phyloP scores from a whole-genome alignment of 2,329 filamentous ascomycete genomes.

The Uncinocarpus reesii region DNA sequence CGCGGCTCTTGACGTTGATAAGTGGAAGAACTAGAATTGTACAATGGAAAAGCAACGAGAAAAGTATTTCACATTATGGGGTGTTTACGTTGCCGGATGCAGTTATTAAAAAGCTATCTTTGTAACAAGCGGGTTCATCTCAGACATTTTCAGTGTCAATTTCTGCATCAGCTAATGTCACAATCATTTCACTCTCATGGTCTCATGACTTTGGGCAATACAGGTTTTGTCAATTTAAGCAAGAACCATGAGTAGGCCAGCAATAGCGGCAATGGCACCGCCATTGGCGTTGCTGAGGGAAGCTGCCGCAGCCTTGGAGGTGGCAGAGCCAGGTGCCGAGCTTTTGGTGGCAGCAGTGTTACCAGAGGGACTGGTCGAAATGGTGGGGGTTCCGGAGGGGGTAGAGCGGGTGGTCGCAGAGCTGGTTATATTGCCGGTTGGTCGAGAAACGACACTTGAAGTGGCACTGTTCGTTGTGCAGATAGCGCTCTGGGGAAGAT shows the following conservation, averaged over 20 bases:
- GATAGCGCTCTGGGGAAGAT: slow-evolving; percentile 27
- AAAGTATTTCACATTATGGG: too few species aligned
- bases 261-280: slow-evolving; percentile 14
- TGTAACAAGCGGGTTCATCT: too few species aligned
- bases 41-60: too few species aligned
- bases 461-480: slow-evolving; percentile 18
- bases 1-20: too few species aligned
- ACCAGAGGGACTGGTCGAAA: too few species aligned
- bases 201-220: background rate
- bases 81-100: too few species aligned
- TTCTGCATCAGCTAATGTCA: too few species aligned
- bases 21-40: too few species aligned
- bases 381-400: slow-evolving; percentile 24
- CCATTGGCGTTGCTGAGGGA: slow-evolving; percentile 18
- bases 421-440: slow-evolving; percentile 8
- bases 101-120: too few species aligned
- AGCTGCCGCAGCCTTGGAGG: slow-evolving; percentile 13
- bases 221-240: background rate
- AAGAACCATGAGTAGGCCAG: slow-evolving; percentile 13
- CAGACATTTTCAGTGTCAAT: too few species aligned
- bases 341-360: slow-evolving; percentile 14
- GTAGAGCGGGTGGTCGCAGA: slow-evolving; percentile 13
- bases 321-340: background rate
- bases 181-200: too few species aligned
- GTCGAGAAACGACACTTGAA: slow-evolving; percentile 21